Evolutionary conservation across 2,329 filamentous ascomycete species (phyloP), one percentile per base, ranked within the genome.

Genomic region (Decorospora gaudefroyi): DNA sequence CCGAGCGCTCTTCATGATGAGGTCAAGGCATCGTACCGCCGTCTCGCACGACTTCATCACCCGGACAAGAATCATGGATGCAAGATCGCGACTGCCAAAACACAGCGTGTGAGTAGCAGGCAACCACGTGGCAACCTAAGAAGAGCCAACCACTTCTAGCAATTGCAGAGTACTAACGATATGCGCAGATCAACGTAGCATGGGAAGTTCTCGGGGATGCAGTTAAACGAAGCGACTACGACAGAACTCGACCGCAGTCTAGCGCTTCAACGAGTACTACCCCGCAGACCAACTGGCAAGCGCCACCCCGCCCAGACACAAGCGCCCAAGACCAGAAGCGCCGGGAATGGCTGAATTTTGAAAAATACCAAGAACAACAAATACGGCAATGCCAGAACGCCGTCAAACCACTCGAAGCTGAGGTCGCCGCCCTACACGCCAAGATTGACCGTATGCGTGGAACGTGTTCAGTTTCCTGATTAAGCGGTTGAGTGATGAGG

Each of bases 161-260:
- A 11, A 8, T 13, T 35, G 10, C 17, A 13, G 4, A 6, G 9
- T 30, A 18, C n/a, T 37, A 18, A 38, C 16, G n/a, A 15, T 1
- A 10, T 6, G 11, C 3, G 25, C 17, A 46, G 42, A 41, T 46
- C 15, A 46, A 46, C 19, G 42, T 18, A 18, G 42, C 42, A 7
- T 46, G 42, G 35, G 42, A 46, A 29, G 31, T 41, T 3, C 36
- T 46, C 9, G 15, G 30, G 9, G 43, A 46, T 21, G n/a, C 5
- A 15, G 1, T 11, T 0, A 41, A 16, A 19, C 30, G 36, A 19
- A 15, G n/a, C 11, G 25, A 30, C 13, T 46, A 46, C 13, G 43
- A 46, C 21, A 18, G 16, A 6, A 34, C 4, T 9, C 35, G 41
- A 4, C 27, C 9, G 19, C 25, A 29, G 11, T 26, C 6, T 15